phyloP scores from a whole-genome alignment of 2,329 filamentous ascomycete genomes.

The Cordyceps cicadae region DNA sequence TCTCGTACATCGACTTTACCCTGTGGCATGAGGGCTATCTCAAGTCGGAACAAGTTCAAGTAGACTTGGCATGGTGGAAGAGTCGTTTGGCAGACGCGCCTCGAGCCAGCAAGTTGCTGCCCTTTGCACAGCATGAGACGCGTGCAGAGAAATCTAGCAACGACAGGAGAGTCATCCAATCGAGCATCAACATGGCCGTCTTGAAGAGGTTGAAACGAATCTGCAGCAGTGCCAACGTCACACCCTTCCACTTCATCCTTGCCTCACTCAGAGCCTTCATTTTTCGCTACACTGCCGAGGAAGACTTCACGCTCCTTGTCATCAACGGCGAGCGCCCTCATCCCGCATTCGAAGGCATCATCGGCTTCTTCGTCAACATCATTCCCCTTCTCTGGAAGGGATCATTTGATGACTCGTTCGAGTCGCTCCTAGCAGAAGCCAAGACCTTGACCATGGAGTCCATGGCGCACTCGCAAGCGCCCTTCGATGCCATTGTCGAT shows the following conservation, averaged over 20 bases:
- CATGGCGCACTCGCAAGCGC: neutral
- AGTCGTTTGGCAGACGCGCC: neutral
- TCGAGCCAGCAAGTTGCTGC: neutral
- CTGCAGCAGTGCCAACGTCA: neutral
- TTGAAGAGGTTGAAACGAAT: slow-evolving; percentile 3
- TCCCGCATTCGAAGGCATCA: neutral
- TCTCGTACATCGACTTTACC: neutral
- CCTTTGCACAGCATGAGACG: neutral
- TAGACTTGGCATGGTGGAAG: slow-evolving; percentile 3
- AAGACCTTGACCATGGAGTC: neutral
- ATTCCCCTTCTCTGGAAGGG: slow-evolving; percentile 1
- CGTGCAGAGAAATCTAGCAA: neutral
- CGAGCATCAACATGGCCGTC: neutral
- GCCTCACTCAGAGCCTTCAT: neutral
- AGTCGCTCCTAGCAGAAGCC: neutral
- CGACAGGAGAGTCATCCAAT: neutral
- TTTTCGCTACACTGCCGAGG: neutral
- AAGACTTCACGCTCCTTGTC: neutral
- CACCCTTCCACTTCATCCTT: neutral
- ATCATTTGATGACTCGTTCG: neutral
- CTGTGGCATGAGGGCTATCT: slow-evolving; percentile 3
- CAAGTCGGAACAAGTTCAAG: neutral
- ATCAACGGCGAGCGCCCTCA: slow-evolving; percentile 1
- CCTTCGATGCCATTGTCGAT: neutral
- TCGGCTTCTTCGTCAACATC: slow-evolving; percentile 1